These are phyloP conservation scores for Tuber indicum DNA, from an alignment of 495 filamentous ascomycete genomes.

Conservation along the genomic window DNA sequence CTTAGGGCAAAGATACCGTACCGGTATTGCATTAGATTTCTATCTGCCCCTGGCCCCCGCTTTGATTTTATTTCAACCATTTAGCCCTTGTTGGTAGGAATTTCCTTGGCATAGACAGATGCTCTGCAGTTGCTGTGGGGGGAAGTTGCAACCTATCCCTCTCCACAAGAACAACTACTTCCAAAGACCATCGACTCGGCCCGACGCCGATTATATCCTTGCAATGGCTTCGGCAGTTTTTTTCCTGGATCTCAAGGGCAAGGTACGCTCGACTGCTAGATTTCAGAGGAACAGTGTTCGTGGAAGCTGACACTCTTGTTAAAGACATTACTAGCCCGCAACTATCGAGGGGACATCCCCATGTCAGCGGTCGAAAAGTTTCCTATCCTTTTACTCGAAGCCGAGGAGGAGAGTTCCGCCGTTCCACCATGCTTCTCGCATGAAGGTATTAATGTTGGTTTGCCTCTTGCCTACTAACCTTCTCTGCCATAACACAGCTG, in stretches of 20 bases:
- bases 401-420: conserved; percentile 97
- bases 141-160: no score
- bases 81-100: no score
- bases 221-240: conserved; percentile 96
- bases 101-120: no score
- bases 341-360: conserved; percentile 97
- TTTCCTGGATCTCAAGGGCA: conserved; percentile 99
- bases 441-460: conserved; percentile 90
- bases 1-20: neutral
- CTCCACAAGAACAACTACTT: no score
- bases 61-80: no score
- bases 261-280: conserved; percentile 55
- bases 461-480: conserved; percentile 6
- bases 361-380: conserved; percentile 99
- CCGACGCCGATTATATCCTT: neutral
- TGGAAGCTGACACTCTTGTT: conserved; percentile 41
- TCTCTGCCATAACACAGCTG: conserved; percentile 11
- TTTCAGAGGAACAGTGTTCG: conserved; percentile 7
- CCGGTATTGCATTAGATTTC: no score
- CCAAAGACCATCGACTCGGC: no score
- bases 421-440: conserved; percentile 98
- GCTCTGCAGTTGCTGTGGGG: no score
- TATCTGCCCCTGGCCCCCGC: no score
- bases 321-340: conserved; percentile 97
- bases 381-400: conserved; percentile 91